Base-by-base conservation (phyloP, 352 stramenopile species). In the Phytopythium litorale region DNA sequence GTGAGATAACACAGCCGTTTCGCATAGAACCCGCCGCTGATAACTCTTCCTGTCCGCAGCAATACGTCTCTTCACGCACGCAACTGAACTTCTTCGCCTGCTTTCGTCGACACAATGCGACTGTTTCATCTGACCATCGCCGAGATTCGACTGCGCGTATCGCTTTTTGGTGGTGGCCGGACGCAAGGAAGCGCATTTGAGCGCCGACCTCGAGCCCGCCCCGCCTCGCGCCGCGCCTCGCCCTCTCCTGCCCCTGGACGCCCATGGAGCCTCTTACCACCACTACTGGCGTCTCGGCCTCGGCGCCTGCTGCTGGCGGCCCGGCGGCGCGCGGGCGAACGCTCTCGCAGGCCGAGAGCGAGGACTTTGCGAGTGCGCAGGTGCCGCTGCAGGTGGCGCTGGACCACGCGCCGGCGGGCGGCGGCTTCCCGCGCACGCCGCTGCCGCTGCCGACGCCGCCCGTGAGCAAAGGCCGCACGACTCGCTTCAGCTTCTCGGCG, bases 301-400 rank as follows among this genome's bases (percentile, higher is more conserved):
- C 33, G 12, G 18, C 46, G 1, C 7, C 33, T 23, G 23, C 23
- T 37, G 25, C 25, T 23, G 48, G 21, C 13, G 45, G 45, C 35
- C 49, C 12, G 30, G 12, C 28, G 37, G 52, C 53, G 62, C 62
- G 56, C 67, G 73, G 68, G 32, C 67, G 72, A 19, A 71, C 67
- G 37, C 74, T 91, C 30, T 86, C 79, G 16, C 58, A 70, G 35
- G 81, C 77, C 35, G 81, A 91, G 64, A 78, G 64, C 9, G 81
- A 86, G 58, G 81, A 91, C 71, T 91, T 91, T 45, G 81, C 77
- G 18, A 68, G 72, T 18, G 79, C 81, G 12, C 63, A 78, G 61
- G 68, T 60, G 32, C 75, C 67, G 28, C 67, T 62, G 18, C 63
- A 71, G 62, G 67, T 71, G n/a, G 65, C 62, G 55, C 55, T 60